Base-by-base conservation (phyloP, 2,329 filamentous ascomycete genomes). In the Calonectria fujianensis region DNA sequence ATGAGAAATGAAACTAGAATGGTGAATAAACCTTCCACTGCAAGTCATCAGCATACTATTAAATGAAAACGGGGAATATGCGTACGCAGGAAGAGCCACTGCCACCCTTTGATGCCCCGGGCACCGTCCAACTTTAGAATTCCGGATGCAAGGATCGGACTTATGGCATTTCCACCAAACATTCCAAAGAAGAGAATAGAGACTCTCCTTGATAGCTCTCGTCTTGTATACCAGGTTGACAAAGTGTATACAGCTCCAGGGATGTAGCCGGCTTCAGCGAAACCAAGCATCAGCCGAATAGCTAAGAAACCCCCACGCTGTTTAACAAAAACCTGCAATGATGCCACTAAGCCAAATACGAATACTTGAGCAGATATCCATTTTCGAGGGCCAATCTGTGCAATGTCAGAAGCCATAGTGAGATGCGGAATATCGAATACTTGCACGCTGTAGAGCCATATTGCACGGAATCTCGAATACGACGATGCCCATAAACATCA, bases 171-270 rank as follows among this genome's bases (percentile, higher is more conserved):
- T 0, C 88, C 88, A 0, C 88, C 85, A 73, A 90, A 89, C 85
- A 90, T 90, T 13, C 89, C 88, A 54, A 90, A 88, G 79, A 90
- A 90, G 72, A 90, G 87, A 0, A 90, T 77, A 1, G 88, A 87
- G 9, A 90, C 85, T 20, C 89, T 83, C 68, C 86, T 86, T 0
- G 87, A 86, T 1, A 89, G 81, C 73, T 90, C 88, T 1, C 82
- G 77, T 50, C 85, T 85, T 0, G 84, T 86, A 70, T 90, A 90
- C 88, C 88, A 90, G 1, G 85, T 88, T 0, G 88, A 89, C 4
- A 90, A 80, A 0, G 88, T 90, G 72, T 88, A 90, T 13, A 90
- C 86, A 0, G 87, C 85, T 0, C 88, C 88, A 0, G 89, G 89
- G 27, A 89, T 90, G 69, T 89, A 90, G 1, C 89, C 89, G 0